Base-by-base conservation (phyloP, 371 early-diverging fungal species). In the Apophysomyces variabilis region DNA sequence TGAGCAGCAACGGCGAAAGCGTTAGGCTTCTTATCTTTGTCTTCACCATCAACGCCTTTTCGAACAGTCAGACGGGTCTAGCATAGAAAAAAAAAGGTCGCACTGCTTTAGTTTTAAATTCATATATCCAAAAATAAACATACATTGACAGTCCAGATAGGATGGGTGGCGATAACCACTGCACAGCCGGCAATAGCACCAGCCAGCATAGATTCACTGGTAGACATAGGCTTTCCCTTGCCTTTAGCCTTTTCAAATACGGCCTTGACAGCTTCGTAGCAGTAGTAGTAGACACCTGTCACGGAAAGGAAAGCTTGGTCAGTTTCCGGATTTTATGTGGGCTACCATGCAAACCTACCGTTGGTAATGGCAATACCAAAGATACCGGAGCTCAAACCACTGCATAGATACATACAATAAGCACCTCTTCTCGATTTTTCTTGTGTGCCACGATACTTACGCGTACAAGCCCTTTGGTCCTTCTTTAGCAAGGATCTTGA, bases 71-170 rank as follows among this genome's bases (percentile, higher is more conserved):
- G 79, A 66, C 91, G 86, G 18, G 90, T 91, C 89, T 90, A 77
- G 32, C 32, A 26, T 60, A 58, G 45, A 38, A 60, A 11, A 11
- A 45, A 45, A 14, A 45, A 14, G 32, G 11, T 16, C 7, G 3
- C 37, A 16, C 38, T 47, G 32, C 4, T 32, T 13, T 62, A 13
- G 47, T 18, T 47, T 47, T 32, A 11, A 21, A 18, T 50, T 21
- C 9, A 50, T 13, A 39, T 11, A 39, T n/a, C 16, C 11, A 46
- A n/a, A n/a, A 11, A 16, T 3, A 6, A 47, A 50, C 21, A 5
- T 21, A 92, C 90, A 71, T 98, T 97, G 59, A 98, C 89, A 60
- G 97, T 96, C 99, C 99, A 98, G 70, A 98, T 95, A 32, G 99
- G 99, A 81, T 98, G 95, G 65, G 99, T 97, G 68, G 92, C 87